Base-by-base conservation (phyloP, 257 asterid genomes). In the Verbascum thapsus region DNA sequence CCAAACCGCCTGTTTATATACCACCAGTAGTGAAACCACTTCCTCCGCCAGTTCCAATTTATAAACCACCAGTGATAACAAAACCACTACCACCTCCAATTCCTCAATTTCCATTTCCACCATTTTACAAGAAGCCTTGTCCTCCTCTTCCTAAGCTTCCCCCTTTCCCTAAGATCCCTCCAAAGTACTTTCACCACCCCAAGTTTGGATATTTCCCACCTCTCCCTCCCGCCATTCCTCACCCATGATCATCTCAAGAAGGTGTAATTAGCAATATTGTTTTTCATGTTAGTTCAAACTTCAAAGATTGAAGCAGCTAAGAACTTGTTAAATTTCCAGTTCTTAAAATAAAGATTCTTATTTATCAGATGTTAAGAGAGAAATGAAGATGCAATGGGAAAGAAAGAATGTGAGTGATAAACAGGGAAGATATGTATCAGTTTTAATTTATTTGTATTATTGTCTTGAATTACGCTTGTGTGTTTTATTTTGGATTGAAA, bases 121-220 rank as follows among this genome's bases (percentile, higher is more conserved):
- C 95, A 30, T 11, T 78, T 56, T n/a, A 13, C 1, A 89, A 82
- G 81, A 81, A 80, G 16, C 94, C 95, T 0, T 79, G 72, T 37
- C 94, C 94, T 6, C 86, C 94, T 2, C 55, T 85, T 44, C 77
- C 77, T 26, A 15, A 35, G 55, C 77, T 80, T 52, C 95, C 88
- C 37, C 85, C 87, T 4, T 32, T 74, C 37, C 96, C 83, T 1
- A 70, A 75, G 63, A 44, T 78, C 42, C 96, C 94, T 0, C 90
- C 87, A 6, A 79, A 81, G 69, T 72, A 73, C 75, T 77, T 71
- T 66, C 80, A 76, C 76, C 91, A 84, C 75, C 96, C 98, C 5
- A 81, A 69, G 61, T 40, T 76, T 49, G 85, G 85, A 8, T 58
- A 61, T 42, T 74, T 60, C 77, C 91, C 91, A 41, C 88, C 95